A percentile compares a stretch with the other conserved stretches of the same genome.
phyloP scores from a whole-genome alignment of 768 basidiomycete species.

The Hydnomerulius pinastri region DNA sequence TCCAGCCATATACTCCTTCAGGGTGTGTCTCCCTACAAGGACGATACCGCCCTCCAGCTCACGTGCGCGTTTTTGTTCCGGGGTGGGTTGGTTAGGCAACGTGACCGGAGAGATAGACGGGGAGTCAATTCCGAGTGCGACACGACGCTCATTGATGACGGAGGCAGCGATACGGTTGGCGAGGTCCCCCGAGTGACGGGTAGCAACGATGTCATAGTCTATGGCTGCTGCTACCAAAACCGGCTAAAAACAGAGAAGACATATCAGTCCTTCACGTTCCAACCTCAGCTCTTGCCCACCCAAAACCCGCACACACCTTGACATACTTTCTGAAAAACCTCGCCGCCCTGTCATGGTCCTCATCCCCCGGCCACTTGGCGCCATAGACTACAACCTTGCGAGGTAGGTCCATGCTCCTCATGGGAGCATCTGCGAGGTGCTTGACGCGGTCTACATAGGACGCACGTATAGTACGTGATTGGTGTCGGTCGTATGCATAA shows the following conservation, averaged over 20 bases:
- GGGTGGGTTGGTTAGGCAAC: slow-evolving; percentile 55
- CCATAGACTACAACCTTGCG: slow-evolving; percentile 87
- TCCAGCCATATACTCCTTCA: slow-evolving; percentile 95
- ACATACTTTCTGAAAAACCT: slow-evolving; percentile 96
- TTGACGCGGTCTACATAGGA: slow-evolving; percentile 81
- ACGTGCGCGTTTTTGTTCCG: slow-evolving; percentile 51
- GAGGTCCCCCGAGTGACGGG: slow-evolving; percentile 85
- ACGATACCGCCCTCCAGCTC: slow-evolving; percentile 84
- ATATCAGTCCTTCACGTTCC: neutral
- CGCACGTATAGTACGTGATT: slow-evolving; percentile 77
- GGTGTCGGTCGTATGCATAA: slow-evolving; percentile 84
- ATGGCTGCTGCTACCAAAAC: slow-evolving; percentile 91
- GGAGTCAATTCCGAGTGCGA: slow-evolving; percentile 63
- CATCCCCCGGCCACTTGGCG: slow-evolving; percentile 92
- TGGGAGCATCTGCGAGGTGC: slow-evolving; percentile 67
- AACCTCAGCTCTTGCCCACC: too few relatives aligned
- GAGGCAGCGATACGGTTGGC: slow-evolving; percentile 74
- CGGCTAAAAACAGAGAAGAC: slow-evolving; percentile 55
- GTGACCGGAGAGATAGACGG: slow-evolving; percentile 42
- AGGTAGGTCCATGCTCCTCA: slow-evolving; percentile 64
- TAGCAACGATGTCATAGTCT: slow-evolving; percentile 84
- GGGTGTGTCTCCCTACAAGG: slow-evolving; percentile 83
- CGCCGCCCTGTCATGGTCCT: slow-evolving; percentile 81
- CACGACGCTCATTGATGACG: slow-evolving; percentile 68
- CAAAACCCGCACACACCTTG: slow-evolving; percentile 64